Percentiles rank a stretch among this genome's conserved stretches.
Evolutionary conservation across 306 rosid genomes (phyloP).

Genomic region (Sophora flavescens): DNA sequence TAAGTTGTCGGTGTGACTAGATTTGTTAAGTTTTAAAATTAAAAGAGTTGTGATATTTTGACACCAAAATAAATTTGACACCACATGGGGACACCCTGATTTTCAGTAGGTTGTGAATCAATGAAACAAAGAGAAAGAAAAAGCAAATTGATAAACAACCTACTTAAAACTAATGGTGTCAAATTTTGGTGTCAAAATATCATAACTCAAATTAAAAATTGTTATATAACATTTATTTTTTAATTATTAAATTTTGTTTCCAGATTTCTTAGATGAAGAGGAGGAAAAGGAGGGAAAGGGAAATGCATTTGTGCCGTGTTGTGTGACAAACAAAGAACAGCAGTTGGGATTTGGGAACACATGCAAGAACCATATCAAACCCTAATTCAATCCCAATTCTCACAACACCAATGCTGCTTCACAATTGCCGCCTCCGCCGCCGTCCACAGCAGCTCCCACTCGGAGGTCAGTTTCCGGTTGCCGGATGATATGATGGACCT

Average conservation of each 20-base stretch:
- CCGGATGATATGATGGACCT: conserved; percentile 82
- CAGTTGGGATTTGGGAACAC: conserved; percentile 44
- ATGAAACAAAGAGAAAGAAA: no score
- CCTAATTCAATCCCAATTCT: conserved; percentile 47
- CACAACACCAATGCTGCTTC: conserved; percentile 43
- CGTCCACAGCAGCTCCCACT: conserved; percentile 62
- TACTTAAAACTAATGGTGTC: no score
- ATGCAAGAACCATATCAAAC: conserved; percentile 73
- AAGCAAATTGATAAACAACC: no score
- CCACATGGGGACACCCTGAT: no score
- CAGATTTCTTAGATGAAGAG: neutral
- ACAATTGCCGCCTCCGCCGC: conserved; percentile 41
- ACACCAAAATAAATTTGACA: no score
- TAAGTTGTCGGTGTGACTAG: no score
- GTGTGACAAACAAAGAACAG: conserved; percentile 38
- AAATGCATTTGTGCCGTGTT: neutral
- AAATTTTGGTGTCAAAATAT: no score
- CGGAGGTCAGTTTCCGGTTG: conserved; percentile 75
- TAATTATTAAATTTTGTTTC: neutral
- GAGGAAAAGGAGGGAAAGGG: neutral
- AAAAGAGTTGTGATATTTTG: no score
- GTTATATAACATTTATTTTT: neutral
- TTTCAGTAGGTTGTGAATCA: no score
- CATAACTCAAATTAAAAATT: no score
- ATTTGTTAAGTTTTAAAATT: no score